These are phyloP conservation scores for Xylaria curta DNA, from an alignment of 495 filamentous ascomycete species.

Conservation along the genomic window DNA sequence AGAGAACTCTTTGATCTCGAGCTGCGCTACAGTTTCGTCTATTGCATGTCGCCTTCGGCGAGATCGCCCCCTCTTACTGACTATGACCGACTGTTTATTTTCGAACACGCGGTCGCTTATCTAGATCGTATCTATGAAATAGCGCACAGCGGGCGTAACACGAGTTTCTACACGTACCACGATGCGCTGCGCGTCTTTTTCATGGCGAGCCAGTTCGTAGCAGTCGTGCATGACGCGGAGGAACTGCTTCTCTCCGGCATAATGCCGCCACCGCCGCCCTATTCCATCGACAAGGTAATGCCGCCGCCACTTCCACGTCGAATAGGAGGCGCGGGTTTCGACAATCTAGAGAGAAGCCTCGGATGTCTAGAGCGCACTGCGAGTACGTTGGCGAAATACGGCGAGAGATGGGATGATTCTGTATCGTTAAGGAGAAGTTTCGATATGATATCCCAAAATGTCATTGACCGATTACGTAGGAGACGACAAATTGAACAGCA, in stretches of 20 bases:
- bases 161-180: conserved; percentile 72
- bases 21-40: conserved; percentile 81
- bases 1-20: conserved; percentile 79
- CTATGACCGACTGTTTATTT: conserved; percentile 76
- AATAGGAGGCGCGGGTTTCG: conserved; percentile 33
- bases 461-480: conserved; percentile 41
- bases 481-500: conserved; percentile 39
- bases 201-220: conserved; percentile 72
- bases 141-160: conserved; percentile 53
- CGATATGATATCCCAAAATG: conserved; percentile 46
- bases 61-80: conserved; percentile 67
- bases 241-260: conserved; percentile 53
- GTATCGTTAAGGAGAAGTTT: conserved; percentile 51
- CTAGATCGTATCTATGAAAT: conserved; percentile 65
- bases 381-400: conserved; percentile 54
- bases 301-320: conserved; percentile 47
- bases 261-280: conserved; percentile 38
- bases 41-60: conserved; percentile 78
- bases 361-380: conserved; percentile 51
- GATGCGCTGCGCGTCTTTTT: conserved; percentile 75
- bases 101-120: conserved; percentile 81
- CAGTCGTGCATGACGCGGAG: conserved; percentile 64
- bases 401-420: conserved; percentile 58
- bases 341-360: conserved; percentile 55
- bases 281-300: conserved; percentile 41